Evolutionary conservation across 768 basidiomycete genomes (phyloP), one percentile per base, ranked within the genome.

Genomic region (Mycena albidolilacea): DNA sequence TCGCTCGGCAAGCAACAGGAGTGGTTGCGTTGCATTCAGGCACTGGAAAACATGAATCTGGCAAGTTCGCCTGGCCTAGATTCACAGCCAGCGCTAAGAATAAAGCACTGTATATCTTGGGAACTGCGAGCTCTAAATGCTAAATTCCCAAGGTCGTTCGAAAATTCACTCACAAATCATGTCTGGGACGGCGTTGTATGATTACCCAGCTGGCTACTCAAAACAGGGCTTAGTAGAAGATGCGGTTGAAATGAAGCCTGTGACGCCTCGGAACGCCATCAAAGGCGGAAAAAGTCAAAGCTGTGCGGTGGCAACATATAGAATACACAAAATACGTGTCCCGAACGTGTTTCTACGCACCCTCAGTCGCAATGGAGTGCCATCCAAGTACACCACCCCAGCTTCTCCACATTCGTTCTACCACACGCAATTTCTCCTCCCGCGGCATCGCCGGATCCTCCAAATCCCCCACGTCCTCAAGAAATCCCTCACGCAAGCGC

Each of bases 361-460:
- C 69, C 44, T 76, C 75, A 7, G 61, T 75, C 63, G 75, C 77
- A 57, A 79, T 75, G 44, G 61, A 71, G n/a, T 78, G 82, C 93
- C 91, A 96, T 21, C 89, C 91, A 21, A 94, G 85, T n/a, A 85
- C 83, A 8, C 77, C 81, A 0, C 93, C 93, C 95, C 96, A 98
- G 67, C 90, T 90, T 77, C 93, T 89, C 95, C 96, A 96, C 91
- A 97, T 96, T 79, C 95, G 83, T 61, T 96, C 90, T 6, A 97
- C 85, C 2, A 97, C 92, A 58, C 87, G 83, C 79, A 95, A 79
- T 83, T 97, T 96, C 77, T 94, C 94, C 59, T 86, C 85, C 67
- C 91, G 84, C 9, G 88, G 88, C 63, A 97, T 79, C 73, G 84
- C 84, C 0, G 93, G 91, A 77, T 95, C 90, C 80, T 97, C 96